These are phyloP conservation scores for Saksenaea vasiformis DNA, from an alignment of 371 early-diverging fungal species.

Conservation along the genomic window DNA sequence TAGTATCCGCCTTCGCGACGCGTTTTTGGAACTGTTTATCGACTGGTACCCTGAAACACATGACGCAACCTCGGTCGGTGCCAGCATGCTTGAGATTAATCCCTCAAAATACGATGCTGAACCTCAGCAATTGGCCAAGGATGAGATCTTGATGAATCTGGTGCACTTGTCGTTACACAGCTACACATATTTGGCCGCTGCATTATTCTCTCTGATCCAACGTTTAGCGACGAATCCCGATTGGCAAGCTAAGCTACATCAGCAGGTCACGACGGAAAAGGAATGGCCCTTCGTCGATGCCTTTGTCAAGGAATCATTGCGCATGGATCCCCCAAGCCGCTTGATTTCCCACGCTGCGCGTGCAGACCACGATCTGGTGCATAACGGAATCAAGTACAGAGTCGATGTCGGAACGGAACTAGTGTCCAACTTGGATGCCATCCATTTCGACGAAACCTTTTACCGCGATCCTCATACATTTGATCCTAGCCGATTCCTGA, in stretches of 20 bases:
- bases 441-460: constrained; percentile 25
- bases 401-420: constrained; percentile 30
- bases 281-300: constrained; percentile 17
- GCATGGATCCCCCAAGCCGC: constrained; percentile 31
- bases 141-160: constrained; percentile 35
- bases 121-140: constrained; percentile 35
- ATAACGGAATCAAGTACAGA: constrained; percentile 20
- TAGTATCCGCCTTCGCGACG: constrained; percentile 4
- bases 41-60: neutral
- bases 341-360: constrained; percentile 35
- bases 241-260: constrained; percentile 23
- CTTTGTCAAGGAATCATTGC: constrained; percentile 39
- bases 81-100: constrained; percentile 18
- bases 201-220: constrained; percentile 39
- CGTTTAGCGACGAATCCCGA: constrained; percentile 36
- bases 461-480: constrained; percentile 15
- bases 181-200: constrained; percentile 30
- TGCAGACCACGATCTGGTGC: constrained; percentile 31
- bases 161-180: constrained; percentile 44
- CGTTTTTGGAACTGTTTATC: constrained; percentile 7
- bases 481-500: constrained; percentile 17
- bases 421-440: constrained; percentile 38
- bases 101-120: constrained; percentile 42
- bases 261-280: constrained; percentile 5
- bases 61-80: constrained; percentile 8